Base-by-base conservation (phyloP, 208 protist genomes). In the Phytomonas francai region DNA sequence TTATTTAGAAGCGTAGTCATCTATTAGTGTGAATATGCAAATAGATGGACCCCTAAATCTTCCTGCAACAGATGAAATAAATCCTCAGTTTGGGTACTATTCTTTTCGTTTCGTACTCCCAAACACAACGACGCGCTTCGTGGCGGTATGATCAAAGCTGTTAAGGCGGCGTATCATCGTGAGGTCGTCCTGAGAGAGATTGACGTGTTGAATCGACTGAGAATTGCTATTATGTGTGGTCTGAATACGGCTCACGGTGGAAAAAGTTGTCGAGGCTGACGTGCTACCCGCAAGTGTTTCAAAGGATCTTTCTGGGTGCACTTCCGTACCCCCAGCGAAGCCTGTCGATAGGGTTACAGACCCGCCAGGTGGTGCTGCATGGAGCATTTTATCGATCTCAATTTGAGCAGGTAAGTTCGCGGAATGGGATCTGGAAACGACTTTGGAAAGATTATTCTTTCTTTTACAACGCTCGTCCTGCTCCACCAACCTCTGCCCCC, bases 161-260 rank as follows among this genome's bases (percentile, higher is more conserved):
- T 95, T 95, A 45, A 81, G 70, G 31, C 87, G 86, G 29, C 83
- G 79, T 76, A 95, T 91, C 80, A 90, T 90, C 0, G 83, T 83
- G 31, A 95, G 85, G 64, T 87, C 85, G 60, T 87, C 74, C 22
- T 65, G 54, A 1, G 85, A 84, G 3, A 95, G 70, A 32, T 74
- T 91, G 5, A 71, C 65, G 11, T 77, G 54, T 31, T 68, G 62
- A 8, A 81, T 74, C 16, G 76, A 79, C 29, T 71, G 32, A 61
- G 25, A 56, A 34, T 51, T 39, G 32, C 36, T 66, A 2, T 27
- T 29, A 29, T n/a, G 22, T 8, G 8, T 22, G 8, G 51, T 1
- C 7, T 51, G 2, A 22, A 51, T 22, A 1, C 14, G 3, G 3
- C 42, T 1, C 16, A 12, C 42, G 16, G 16, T 12, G 42, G 42